Evolutionary conservation across 768 basidiomycete genomes (phyloP), one percentile per base, ranked within the genome.

Genomic region (Lentinus tigrinus): DNA sequence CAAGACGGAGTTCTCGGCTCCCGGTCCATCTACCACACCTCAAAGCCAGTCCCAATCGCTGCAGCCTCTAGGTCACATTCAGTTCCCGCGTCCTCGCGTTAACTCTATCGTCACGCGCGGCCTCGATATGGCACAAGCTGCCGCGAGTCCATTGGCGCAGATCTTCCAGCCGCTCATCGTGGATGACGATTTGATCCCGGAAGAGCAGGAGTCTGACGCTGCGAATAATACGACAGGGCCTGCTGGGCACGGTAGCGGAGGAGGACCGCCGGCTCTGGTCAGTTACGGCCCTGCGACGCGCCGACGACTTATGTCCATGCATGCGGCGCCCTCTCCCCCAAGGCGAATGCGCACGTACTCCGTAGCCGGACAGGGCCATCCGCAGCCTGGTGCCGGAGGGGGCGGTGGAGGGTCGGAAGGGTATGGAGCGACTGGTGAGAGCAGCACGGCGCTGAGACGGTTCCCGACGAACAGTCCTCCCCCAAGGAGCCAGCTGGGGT

Each of bases 81-180:
- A 55, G 38, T 55, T 59, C n/a, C 60, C 62, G 34, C 75, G 82
- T 46, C 62, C 68, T 13, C 78, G 83, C 27, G 54, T 82, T 5
- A 74, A 75, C 55, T 82, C 85, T 2, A 54, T 78, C 4, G 58
- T 83, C 47, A 71, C 65, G 37, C 78, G 76, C 19, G 73, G 72
- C 19, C 63, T 67, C 4, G 77, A 78, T 21, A 59, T 66, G 17
- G 63, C 71, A 2, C 78, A 79, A 17, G 76, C 71, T 48, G 74
- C 76, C 28, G 67, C 76, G 9, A 88, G 87, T 65, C 90, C 91
- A 16, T 77, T 93, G 3, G 88, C 88, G 2, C 88, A 90, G 67
- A 75, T 90, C 14, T 93, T 82, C 68, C 87, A 87, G 54, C 88
- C 89, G 13, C 61, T 91, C 19, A 52, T 84, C 6, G 73, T 88